Percentiles rank a stretch among this genome's conserved stretches.
Evolutionary conservation across 2,329 filamentous ascomycete species (phyloP).

Genomic region (Rhynchosporium secalis): DNA sequence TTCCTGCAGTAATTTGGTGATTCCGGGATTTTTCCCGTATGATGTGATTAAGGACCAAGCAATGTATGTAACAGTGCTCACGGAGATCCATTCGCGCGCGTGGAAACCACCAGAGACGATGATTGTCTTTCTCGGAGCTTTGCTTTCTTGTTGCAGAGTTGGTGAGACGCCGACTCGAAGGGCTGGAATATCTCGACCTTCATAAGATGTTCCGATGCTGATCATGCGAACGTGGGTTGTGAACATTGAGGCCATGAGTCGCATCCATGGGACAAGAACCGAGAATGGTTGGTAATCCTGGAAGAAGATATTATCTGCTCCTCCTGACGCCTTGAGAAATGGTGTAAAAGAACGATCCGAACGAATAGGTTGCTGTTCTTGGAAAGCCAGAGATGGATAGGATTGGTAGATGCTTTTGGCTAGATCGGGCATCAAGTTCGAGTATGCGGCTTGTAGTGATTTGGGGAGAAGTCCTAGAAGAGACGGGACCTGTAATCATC

Average conservation of each 20-base stretch:
- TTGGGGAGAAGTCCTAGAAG: conserved; percentile 75
- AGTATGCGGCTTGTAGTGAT: conserved; percentile 70
- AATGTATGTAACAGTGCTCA: conserved; percentile 85
- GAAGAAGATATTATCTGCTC: conserved; percentile 79
- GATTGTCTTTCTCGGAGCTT: conserved; percentile 67
- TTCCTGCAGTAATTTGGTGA: conserved; percentile 76
- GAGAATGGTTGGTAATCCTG: conserved; percentile 85
- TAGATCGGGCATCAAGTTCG: conserved; percentile 77
- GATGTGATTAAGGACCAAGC: conserved; percentile 85
- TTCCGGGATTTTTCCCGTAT: conserved; percentile 69
- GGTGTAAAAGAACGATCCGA: conserved; percentile 38
- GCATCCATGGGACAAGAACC: conserved; percentile 83
- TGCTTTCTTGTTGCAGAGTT: conserved; percentile 47
- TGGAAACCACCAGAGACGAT: conserved; percentile 85
- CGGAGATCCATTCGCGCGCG: conserved; percentile 94
- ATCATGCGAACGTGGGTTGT: conserved; percentile 73
- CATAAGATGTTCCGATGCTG: conserved; percentile 79
- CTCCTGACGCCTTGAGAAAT: conserved; percentile 35
- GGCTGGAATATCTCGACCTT: conserved; percentile 83
- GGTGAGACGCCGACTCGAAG: conserved; percentile 70
- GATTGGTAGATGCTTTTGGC: conserved; percentile 75
- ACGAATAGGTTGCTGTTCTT: conserved; percentile 29
- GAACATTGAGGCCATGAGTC: conserved; percentile 85
- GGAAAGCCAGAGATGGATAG: conserved; percentile 50
- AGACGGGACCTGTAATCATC: conserved; percentile 55